phyloP scores from a whole-genome alignment of 2,329 filamentous ascomycete species.

The Alternaria brassicae region DNA sequence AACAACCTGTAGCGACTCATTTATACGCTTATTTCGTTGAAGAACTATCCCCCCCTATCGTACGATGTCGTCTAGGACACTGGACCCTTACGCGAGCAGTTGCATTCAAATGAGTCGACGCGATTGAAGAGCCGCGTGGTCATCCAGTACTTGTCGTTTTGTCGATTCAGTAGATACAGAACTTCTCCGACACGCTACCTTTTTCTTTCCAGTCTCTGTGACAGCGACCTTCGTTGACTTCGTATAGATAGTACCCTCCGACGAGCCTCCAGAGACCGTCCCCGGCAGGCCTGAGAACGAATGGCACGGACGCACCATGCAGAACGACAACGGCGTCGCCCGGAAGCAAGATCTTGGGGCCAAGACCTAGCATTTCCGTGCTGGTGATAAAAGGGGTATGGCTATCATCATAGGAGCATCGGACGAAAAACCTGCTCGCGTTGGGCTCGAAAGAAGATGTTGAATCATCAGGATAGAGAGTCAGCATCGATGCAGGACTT shows the following conservation, averaged over 20 bases:
- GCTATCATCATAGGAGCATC: fast-evolving
- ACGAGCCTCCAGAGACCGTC: conserved; percentile 1
- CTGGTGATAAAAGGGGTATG: not conserved
- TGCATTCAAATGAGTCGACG: not conserved
- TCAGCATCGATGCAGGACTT: too few relatives aligned
- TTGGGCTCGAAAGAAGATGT: not conserved
- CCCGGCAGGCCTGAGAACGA: not conserved
- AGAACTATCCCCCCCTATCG: not conserved
- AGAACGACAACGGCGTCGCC: not conserved
- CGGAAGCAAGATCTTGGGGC: not conserved
- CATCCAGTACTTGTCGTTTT: too few relatives aligned
- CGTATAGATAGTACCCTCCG: conserved; percentile 10
- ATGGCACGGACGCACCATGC: not conserved
- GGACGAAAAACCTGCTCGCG: too few relatives aligned
- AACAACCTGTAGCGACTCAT: not conserved
- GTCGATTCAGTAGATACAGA: not conserved
- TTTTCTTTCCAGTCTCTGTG: not conserved
- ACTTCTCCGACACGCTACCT: conserved; percentile 1
- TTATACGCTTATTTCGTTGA: not conserved
- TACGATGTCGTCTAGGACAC: not conserved
- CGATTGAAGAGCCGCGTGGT: not conserved
- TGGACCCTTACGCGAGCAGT: not conserved
- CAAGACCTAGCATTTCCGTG: not conserved
- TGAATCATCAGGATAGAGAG: too few relatives aligned
- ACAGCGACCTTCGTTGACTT: not conserved